Conservation (phyloP, 164 flowering plant species). For the Aristolochia fimbriata region DNA sequence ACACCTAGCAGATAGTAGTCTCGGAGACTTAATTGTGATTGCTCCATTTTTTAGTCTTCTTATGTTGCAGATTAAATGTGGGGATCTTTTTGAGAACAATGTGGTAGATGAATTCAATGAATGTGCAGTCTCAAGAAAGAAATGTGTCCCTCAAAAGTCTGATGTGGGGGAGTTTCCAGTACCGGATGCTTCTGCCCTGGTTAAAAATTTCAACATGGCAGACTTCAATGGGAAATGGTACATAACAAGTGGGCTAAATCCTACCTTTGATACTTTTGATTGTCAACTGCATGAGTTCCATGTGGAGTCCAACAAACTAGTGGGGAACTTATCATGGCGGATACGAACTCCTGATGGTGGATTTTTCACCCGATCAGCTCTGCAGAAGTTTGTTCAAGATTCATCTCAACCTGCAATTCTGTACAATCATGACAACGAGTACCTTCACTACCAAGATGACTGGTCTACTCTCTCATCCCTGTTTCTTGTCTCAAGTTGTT, state of each 20-base stretch:
- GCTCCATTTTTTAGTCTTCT: constrained; percentile 7
- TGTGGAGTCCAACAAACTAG: constrained; percentile 54
- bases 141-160: constrained; percentile 85
- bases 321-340: constrained; percentile 83
- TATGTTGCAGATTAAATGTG: constrained; percentile 76
- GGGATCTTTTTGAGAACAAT: constrained; percentile 80
- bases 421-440: constrained; percentile 92
- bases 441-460: constrained; percentile 94
- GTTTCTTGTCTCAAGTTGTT: no score
- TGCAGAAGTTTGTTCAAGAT: constrained; percentile 80
- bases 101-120: constrained; percentile 92
- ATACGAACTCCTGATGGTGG: constrained; percentile 80
- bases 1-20: not conserved
- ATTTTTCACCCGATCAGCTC: constrained; percentile 64
- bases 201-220: constrained; percentile 57
- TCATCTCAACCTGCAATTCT: constrained; percentile 71
- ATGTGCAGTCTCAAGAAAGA: constrained; percentile 94
- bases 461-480: constrained; percentile 38
- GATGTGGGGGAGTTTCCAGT: constrained; percentile 86
- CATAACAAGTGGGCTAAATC: constrained; percentile 84
- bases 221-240: constrained; percentile 94
- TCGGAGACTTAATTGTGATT: constrained; percentile 9
- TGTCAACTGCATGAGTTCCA: constrained; percentile 94
- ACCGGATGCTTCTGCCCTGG: constrained; percentile 71
- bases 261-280: constrained; percentile 79